Evolutionary conservation across 148 eudicot genomes (phyloP).

Genomic region (Rhododendron mucronatum): DNA sequence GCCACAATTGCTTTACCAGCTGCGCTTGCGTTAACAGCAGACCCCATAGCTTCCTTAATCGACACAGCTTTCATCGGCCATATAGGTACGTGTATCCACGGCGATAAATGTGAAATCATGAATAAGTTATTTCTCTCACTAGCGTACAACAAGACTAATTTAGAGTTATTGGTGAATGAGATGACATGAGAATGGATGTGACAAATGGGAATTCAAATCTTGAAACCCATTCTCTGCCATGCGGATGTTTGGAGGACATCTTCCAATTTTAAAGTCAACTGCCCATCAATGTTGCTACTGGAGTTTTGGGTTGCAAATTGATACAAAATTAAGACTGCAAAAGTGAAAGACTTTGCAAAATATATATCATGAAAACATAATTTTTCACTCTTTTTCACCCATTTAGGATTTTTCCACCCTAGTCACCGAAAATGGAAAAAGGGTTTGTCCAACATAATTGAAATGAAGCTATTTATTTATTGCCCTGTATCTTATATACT

Average conservation of each 20-base stretch:
- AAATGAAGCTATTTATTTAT: background rate
- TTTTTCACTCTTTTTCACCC: background rate
- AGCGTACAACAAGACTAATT: background rate
- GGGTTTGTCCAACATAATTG: background rate
- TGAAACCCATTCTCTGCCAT: background rate
- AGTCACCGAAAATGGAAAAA: background rate
- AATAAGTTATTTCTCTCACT: background rate
- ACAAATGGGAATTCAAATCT: background rate
- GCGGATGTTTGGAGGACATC: background rate
- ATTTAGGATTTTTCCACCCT: background rate
- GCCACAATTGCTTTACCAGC: constrained; percentile 53
- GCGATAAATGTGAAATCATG: background rate
- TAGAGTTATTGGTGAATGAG: background rate
- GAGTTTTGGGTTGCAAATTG: background rate
- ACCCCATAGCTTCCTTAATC: constrained; percentile 58
- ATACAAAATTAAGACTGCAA: background rate
- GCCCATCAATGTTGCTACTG: background rate
- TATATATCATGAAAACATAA: background rate
- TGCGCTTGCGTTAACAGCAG: constrained; percentile 56
- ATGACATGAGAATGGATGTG: background rate
- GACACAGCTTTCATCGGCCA: constrained; percentile 66
- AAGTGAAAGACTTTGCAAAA: background rate
- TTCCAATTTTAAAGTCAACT: background rate
- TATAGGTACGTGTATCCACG: constrained; percentile 28
- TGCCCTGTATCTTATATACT: background rate